Base-by-base conservation (phyloP, 768 basidiomycete species). In the Amanita rubescens region DNA sequence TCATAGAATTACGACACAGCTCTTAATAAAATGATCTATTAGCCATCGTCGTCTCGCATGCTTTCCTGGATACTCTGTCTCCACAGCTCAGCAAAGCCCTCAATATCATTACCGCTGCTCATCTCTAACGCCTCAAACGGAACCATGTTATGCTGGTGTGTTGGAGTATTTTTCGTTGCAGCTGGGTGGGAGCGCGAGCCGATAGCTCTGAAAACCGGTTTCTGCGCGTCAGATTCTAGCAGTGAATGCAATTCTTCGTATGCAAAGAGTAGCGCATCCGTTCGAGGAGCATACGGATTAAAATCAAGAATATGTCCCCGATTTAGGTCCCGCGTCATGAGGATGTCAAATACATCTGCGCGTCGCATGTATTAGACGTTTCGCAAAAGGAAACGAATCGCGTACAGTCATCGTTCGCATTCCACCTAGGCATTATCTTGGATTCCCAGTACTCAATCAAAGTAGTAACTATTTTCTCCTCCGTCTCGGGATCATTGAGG, bases 271-370 rank as follows among this genome's bases (percentile, higher is more conserved):
- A 95, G 78, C 0, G 92, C 66, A 60, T 97, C 94, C n/a, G 95
- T 96, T 34, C 80, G 82, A 3, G 83, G 79, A 10, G 85, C 79
- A 62, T 87, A 96, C 0, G 93, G 91, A 59, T 93, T 93, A 69
- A 97, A 92, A 65, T 97, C 95, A 62, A 98, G 65, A 59, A 98
- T 74, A 67, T 93, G 87, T 14, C 82, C 89, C 10, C 81, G 76
- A 1, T 77, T 67, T 33, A 91, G 74, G 65, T 93, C 84, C 25
- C 91, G 84, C 2, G 91, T 92, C 33, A 97, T 78, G 55, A 94
- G 79, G 43, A 96, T 68, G 65, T 98, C 94, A 60, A 98, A 85
- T 8, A 79, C 72, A 63, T 96, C 94, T 94, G 62, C 56, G 33
- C 57, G 19, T 15, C 48, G 24, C 52, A 46, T 32, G 27, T 30